Conservation (phyloP, 2,329 filamentous ascomycete species). For the Samsoniella hepiali region DNA sequence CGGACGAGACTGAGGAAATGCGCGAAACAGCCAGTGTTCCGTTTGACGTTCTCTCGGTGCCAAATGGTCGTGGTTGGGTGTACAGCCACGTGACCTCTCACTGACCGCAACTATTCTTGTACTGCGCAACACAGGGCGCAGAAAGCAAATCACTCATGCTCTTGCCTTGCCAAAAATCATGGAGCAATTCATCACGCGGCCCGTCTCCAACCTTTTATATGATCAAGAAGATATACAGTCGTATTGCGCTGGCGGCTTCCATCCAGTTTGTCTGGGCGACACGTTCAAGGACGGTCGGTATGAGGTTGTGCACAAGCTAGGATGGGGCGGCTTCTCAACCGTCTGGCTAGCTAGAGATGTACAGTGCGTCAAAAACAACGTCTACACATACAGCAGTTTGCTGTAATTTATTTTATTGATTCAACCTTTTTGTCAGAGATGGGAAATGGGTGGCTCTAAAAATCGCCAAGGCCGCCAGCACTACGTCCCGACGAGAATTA, state of each 20-base stretch:
- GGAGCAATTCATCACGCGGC: background rate
- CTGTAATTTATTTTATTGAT: background rate
- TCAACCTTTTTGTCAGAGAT: background rate
- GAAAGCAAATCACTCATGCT: too few relatives aligned
- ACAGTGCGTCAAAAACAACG: too few relatives aligned
- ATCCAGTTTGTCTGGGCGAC: conserved; percentile 39
- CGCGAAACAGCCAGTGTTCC: too few relatives aligned
- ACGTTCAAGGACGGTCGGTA: conserved; percentile 36
- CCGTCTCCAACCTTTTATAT: background rate
- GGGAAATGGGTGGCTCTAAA: background rate
- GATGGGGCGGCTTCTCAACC: conserved; percentile 39
- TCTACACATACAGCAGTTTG: background rate
- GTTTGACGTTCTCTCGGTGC: too few relatives aligned
- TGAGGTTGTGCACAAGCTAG: conserved; percentile 38
- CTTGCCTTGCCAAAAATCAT: too few relatives aligned
- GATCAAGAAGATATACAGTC: background rate
- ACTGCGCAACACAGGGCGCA: too few relatives aligned
- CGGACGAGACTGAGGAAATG: too few relatives aligned
- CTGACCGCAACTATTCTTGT: too few relatives aligned
- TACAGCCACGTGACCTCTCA: too few relatives aligned
- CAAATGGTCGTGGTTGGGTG: too few relatives aligned
- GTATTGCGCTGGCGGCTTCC: conserved; percentile 32
- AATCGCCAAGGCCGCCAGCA: background rate
- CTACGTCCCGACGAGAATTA: background rate
- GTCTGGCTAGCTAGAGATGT: conserved; percentile 40